Base-by-base conservation (phyloP, 1,139 yeast genomes). In the Geotrichum carabidarum region DNA sequence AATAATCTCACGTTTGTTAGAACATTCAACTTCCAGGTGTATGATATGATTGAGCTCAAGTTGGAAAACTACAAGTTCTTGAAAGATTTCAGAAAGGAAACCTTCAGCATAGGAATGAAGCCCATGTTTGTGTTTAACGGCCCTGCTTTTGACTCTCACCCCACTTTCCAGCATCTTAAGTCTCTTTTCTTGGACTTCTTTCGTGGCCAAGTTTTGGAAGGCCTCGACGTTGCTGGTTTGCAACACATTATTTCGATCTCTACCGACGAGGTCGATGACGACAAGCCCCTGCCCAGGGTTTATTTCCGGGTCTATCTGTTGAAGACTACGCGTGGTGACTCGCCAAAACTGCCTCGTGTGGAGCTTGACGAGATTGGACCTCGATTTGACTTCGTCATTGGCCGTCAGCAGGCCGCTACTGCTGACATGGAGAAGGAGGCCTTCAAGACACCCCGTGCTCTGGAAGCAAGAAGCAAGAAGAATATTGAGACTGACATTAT, bases 341-440 rank as follows among this genome's bases (percentile, higher is more conserved):
- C 89, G 50, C 95, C 93, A 67, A 89, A 87, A 68, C 78, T 89
- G 54, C 99, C 99, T 53, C 80, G 99, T 68, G 91, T 93, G 32
- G 99, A 93, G 72, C 75, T 93, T 51, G 95, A 86, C 58, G 99
- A 93, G 72, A 85, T 89, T 63, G 99, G 99, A 1, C 99, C 99
- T 56, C 80, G 99, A 64, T 78, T 94, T 57, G 98, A 93, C 68
- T 93, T 93, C 73, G 83, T 85, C 64, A 80, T 93, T 59, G 99
- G 99, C 50, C 81, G 99, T 74, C 80, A 85, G 64, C 84, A 84
- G 63, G 74, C 80, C n/a, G 88, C 97, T 50, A 81, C 86, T 55
- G 86, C 95, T 44, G 98, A 93, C 65, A 77, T 88, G 75, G 95
- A 85, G 73, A 89, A 85, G 74, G 97, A 90, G 69, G 98, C 99